phyloP scores from a whole-genome alignment of 495 filamentous ascomycete species.

The Lophiotrema nucula region DNA sequence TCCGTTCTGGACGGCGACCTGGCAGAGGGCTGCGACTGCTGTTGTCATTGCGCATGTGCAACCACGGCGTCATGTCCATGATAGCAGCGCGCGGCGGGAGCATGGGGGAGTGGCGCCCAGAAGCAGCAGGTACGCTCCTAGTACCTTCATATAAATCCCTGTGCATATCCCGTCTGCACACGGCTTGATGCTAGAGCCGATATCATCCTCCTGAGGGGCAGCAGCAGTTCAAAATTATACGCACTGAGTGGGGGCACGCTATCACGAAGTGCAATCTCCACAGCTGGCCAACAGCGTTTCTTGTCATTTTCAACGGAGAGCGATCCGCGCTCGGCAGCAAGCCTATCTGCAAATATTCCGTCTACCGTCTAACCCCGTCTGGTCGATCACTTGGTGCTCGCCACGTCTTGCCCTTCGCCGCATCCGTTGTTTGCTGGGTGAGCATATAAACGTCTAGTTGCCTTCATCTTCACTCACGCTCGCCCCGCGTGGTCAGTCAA shows the following conservation, averaged over 20 bases:
- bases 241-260: neutral
- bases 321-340: neutral
- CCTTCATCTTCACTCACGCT: neutral
- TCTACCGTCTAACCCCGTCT: neutral
- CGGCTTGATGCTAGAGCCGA: neutral
- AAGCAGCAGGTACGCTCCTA: neutral
- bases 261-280: neutral
- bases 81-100: neutral
- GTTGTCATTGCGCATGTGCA: neutral
- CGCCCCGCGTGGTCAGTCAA: neutral
- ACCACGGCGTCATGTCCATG: conserved; percentile 1
- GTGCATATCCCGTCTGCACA: neutral
- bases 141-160: neutral
- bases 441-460: no score
- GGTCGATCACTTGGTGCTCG: neutral
- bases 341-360: neutral
- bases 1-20: conserved; percentile 14
- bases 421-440: neutral
- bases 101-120: neutral
- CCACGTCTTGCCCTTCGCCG: neutral
- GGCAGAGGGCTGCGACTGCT: neutral
- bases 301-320: neutral
- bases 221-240: neutral
- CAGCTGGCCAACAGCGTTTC: neutral
- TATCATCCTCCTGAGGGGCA: no score